phyloP scores from a whole-genome alignment of 192 early-diverging fungal genomes.

The Geranomyces michiganensis region DNA sequence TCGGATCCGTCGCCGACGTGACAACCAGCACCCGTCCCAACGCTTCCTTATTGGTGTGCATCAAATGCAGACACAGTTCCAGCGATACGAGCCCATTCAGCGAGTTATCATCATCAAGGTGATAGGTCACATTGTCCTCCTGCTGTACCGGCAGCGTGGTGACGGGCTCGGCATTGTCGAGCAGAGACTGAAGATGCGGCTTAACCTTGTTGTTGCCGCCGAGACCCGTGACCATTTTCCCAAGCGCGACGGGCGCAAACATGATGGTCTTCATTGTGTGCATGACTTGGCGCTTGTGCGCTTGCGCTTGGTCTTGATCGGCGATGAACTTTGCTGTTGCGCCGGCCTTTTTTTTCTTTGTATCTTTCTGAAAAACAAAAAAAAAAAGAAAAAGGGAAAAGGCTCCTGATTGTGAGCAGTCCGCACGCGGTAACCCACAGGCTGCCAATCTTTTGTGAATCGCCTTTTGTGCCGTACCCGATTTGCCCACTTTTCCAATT shows the following conservation, averaged over 20 bases:
- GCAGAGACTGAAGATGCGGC: conserved; percentile 25
- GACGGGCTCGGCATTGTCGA: conserved; percentile 40
- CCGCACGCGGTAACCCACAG: not conserved
- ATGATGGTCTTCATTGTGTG: conserved; percentile 56
- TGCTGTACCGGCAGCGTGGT: conserved; percentile 2
- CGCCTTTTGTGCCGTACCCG: too few species aligned
- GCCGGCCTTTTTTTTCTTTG: conserved; percentile 28
- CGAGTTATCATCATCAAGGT: conserved; percentile 59
- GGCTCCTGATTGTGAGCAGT: not conserved
- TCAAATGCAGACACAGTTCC: conserved; percentile 83
- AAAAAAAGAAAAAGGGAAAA: not conserved
- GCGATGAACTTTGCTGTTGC: conserved; percentile 37
- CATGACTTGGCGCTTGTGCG: conserved; percentile 61
- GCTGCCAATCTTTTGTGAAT: too few species aligned
- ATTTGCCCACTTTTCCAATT: conserved; percentile 72
- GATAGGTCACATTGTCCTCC: conserved; percentile 57
- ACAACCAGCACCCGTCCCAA: conserved; percentile 55
- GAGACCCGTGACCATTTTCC: conserved; percentile 33
- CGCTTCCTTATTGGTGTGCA: conserved; percentile 84
- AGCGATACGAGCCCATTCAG: conserved; percentile 71
- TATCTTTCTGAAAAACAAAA: conserved; percentile 16
- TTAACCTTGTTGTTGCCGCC: conserved; percentile 29
- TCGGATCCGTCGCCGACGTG: conserved; percentile 39
- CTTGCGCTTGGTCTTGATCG: conserved; percentile 51
- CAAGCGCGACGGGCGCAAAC: conserved; percentile 56